These are phyloP conservation scores for Beauveria australis DNA, from an alignment of 2,329 filamentous ascomycete species.

Conservation along the genomic window DNA sequence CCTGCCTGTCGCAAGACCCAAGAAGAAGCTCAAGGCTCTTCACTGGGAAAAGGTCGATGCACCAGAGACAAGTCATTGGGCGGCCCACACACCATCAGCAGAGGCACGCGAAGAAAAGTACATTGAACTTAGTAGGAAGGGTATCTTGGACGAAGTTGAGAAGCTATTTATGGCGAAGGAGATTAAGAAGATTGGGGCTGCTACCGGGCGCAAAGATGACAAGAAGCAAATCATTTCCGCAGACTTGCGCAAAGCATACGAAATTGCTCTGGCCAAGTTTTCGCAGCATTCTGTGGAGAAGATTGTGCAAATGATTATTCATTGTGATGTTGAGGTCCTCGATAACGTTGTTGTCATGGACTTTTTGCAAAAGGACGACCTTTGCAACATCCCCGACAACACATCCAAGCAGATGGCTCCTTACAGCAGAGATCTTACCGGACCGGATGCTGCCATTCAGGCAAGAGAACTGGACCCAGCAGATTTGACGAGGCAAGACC, in stretches of 20 bases:
- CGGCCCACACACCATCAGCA: conserved; percentile 72
- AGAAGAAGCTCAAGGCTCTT: conserved; percentile 98
- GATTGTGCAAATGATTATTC: conserved; percentile 86
- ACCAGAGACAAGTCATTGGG: conserved; percentile 88
- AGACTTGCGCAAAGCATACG: conserved; percentile 74
- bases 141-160: conserved; percentile 95
- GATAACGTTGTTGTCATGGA: conserved; percentile 94
- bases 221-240: conserved; percentile 96
- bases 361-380: conserved; percentile 84
- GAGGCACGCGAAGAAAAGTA: conserved; percentile 95
- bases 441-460: conserved; percentile 69
- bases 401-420: conserved; percentile 85
- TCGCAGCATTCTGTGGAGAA: conserved; percentile 78
- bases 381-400: conserved; percentile 89
- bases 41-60: conserved; percentile 99
- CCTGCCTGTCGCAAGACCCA: conserved; percentile 76
- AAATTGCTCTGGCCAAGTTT: conserved; percentile 91
- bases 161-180: conserved; percentile 97
- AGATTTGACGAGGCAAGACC: conserved; percentile 89
- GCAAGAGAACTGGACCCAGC: conserved; percentile 75
- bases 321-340: conserved; percentile 82
- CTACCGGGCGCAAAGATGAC: conserved; percentile 70
- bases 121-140: conserved; percentile 82
- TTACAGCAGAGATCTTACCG: conserved; percentile 95
- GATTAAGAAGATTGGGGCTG: conserved; percentile 74